Evolutionary conservation across 192 early-diverging fungal species (phyloP).

Genomic region (Coemansia sp.): DNA sequence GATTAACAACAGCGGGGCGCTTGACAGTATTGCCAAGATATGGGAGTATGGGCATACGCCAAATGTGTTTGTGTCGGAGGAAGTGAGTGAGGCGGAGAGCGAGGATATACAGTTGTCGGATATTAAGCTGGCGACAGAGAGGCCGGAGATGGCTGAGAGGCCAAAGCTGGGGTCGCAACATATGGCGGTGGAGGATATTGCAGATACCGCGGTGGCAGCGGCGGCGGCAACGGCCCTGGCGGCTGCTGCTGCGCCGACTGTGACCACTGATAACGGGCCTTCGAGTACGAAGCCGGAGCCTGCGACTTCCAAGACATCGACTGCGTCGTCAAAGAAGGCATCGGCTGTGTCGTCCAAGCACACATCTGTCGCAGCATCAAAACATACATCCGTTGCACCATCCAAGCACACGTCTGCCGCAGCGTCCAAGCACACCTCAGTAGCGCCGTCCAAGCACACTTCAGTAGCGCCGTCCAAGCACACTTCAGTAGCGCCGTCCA

Average conservation of each 20-base stretch:
- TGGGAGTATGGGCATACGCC: slow-evolving; percentile 46
- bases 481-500: not conserved
- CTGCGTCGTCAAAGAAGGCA: slow-evolving; percentile 2
- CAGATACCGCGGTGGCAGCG: slow-evolving; percentile 26
- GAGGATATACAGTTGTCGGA: slow-evolving; percentile 19
- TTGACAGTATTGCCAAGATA: slow-evolving; percentile 37
- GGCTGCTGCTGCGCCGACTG: slow-evolving; percentile 13
- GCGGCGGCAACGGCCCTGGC: slow-evolving; percentile 23
- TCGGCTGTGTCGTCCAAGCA: not conserved
- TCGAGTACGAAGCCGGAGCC: slow-evolving; percentile 45
- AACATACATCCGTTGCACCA: not conserved
- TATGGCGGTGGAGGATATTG: slow-evolving; percentile 32
- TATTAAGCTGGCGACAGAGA: slow-evolving; percentile 21
- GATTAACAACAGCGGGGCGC: slow-evolving; percentile 40
- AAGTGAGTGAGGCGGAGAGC: slow-evolving; percentile 18
- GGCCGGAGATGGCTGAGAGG: slow-evolving; percentile 26
- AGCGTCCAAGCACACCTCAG: not conserved
- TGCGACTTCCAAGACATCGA: slow-evolving; percentile 12
- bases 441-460: not conserved
- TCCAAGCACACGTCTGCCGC: not conserved
- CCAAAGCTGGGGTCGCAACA: slow-evolving; percentile 7
- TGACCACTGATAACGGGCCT: slow-evolving; percentile 1
- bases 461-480: not conserved
- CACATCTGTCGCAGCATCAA: slow-evolving; percentile 1
- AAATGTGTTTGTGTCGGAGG: slow-evolving; percentile 28